Base-by-base conservation (phyloP, 2,329 filamentous ascomycete genomes). In the Cryoendolithus antarcticus region DNA sequence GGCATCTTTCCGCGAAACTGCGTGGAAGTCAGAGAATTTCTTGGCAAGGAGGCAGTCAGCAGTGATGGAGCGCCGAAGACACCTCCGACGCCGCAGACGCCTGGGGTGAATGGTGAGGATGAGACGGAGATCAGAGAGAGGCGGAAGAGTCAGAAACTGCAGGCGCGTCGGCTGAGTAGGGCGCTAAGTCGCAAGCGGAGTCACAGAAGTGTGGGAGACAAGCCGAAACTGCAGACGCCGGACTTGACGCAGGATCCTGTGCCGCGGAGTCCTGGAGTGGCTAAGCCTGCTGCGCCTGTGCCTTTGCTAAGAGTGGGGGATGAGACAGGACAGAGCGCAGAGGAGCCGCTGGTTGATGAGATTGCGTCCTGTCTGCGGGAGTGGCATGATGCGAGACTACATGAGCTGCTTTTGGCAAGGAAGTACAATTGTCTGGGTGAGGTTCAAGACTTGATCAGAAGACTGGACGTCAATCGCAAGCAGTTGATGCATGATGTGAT, bases 291-390 rank as follows among this genome's bases (percentile, higher is more conserved):
- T 8, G 93, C 93, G 8, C 91, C 91, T 0, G 88, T 98, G 6
- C 91, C 91, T 4, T 91, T 96, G 82, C 72, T 98, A 38, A 94
- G 95, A 61, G 89, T 98, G 58, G 91, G 91, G 43, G 91, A 98
- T 56, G 91, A 98, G 65, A 94, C 86, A 2, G 85, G 88, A 1
- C 93, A 86, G 0, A 95, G 86, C 4, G 70, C 75, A 10, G 79
- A 83, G 6, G 93, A 98, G 59, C 91, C 91, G 2, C 64, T 98
- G 44, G 88, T 98, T 15, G 91, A 98, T 62, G 91, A 98, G 61
- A 96, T 98, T 52, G 88, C 91, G 9, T 95, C 88, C 3, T 98
- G 91, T 58, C 65, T 98, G 46, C 77, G 91, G 51, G 91, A 98
- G 71, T 98, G 91, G 93, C 89, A 98, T 64, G 93, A 91, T 12